Conservation (phyloP, 257 asterid genomes). For the Penstemon davidsonii region DNA sequence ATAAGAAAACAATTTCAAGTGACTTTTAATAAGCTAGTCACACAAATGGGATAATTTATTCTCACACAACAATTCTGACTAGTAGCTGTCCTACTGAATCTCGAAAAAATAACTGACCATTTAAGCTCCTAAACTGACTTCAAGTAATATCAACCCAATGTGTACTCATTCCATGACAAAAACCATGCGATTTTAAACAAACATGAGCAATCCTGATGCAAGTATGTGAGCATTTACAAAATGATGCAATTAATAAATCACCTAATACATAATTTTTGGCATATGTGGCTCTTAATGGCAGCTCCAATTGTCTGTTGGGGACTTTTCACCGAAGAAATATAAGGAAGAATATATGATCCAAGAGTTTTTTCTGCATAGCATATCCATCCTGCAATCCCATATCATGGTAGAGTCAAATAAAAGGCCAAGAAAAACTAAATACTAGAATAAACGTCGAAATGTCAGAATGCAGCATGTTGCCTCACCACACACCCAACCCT, state of each 20-base stretch:
- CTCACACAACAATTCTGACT: constrained; percentile 3
- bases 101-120: not conserved
- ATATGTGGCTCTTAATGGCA: constrained; percentile 63
- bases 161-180: constrained; percentile 14
- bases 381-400: constrained; percentile 79
- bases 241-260: constrained; percentile 28
- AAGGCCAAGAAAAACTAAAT: not conserved
- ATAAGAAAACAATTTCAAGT: not conserved
- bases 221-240: not conserved
- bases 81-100: not conserved
- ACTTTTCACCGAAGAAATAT: constrained; percentile 93
- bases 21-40: not conserved
- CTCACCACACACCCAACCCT: not conserved
- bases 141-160: constrained; percentile 1
- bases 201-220: not conserved
- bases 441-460: not conserved
- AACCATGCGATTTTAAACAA: not conserved
- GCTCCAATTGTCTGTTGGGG: constrained; percentile 97
- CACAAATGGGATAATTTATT: not conserved
- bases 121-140: constrained; percentile 13
- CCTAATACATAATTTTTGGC: constrained; percentile 65
- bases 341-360: constrained; percentile 87
- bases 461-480: not conserved
- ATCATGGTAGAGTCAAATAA: constrained; percentile 21
- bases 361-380: constrained; percentile 99